Percentiles rank a stretch among this genome's conserved stretches.
These are phyloP conservation scores for Fraxinus americana DNA, from an alignment of 257 asterid species.

Conservation along the genomic window DNA sequence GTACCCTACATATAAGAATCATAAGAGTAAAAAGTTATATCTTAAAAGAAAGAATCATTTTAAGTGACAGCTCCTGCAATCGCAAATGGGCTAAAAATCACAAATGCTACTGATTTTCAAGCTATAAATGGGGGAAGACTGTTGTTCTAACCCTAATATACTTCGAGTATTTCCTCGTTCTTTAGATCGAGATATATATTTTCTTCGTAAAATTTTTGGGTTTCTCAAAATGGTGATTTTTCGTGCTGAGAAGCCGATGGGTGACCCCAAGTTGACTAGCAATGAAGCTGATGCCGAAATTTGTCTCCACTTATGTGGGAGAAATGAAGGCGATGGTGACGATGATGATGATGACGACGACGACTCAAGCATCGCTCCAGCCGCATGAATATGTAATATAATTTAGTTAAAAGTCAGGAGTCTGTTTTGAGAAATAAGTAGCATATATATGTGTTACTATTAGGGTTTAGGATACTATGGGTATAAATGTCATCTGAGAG, in stretches of 20 bases:
- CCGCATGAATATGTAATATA: slow-evolving; percentile 10
- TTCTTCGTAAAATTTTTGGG: neutral
- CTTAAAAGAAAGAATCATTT: neutral
- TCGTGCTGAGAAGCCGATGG: neutral
- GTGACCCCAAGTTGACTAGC: neutral
- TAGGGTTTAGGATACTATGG: neutral
- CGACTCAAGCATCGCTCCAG: slow-evolving; percentile 11
- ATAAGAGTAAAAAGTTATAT: neutral
- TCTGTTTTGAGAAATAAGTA: neutral
- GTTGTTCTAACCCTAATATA: slow-evolving; percentile 3
- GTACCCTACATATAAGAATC: neutral
- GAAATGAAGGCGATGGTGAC: slow-evolving; percentile 16
- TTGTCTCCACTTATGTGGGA: neutral
- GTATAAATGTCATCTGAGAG: too few relatives aligned
- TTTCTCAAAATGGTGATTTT: slow-evolving; percentile 5
- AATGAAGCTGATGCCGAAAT: neutral
- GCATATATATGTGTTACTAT: neutral
- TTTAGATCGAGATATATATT: neutral
- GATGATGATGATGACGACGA: slow-evolving; percentile 10
- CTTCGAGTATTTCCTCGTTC: neutral
- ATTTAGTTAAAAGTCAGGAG: too few relatives aligned
- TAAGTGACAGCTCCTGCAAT: neutral
- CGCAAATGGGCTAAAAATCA: neutral
- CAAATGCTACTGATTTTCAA: neutral
- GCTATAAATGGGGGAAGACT: slow-evolving; percentile 11